phyloP scores from a whole-genome alignment of 106 monocot genomes.

The Dactylorhiza incarnata region DNA sequence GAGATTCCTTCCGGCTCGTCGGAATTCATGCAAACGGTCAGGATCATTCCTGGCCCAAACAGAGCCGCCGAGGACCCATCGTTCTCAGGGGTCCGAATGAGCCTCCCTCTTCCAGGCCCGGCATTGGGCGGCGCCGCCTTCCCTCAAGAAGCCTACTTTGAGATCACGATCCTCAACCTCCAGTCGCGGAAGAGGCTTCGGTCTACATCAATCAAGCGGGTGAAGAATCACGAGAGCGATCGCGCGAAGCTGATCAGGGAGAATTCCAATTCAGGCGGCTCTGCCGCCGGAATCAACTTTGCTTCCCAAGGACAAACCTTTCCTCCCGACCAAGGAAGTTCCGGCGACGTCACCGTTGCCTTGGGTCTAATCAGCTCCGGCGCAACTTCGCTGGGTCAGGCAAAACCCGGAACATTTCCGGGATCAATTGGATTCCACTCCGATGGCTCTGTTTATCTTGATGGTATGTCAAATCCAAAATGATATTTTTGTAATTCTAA shows the following conservation, averaged over 20 bases:
- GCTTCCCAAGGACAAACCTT: neutral
- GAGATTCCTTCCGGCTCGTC: conserved; percentile 32
- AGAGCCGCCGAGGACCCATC: neutral
- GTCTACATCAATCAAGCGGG: neutral
- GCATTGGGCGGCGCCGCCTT: conserved; percentile 30
- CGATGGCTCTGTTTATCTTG: conserved; percentile 57
- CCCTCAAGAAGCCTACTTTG: conserved; percentile 84
- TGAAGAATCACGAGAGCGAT: conserved; percentile 22
- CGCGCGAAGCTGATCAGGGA: conserved; percentile 29
- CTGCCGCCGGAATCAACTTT: neutral
- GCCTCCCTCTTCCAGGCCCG: conserved; percentile 74
- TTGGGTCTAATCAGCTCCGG: conserved; percentile 35
- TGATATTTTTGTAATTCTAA: neutral
- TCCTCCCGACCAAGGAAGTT: neutral
- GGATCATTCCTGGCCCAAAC: conserved; percentile 25
- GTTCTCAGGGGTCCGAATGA: conserved; percentile 24
- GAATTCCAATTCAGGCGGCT: neutral
- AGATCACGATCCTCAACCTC: conserved; percentile 56
- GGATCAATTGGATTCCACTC: conserved; percentile 82
- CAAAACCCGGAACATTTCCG: conserved; percentile 41
- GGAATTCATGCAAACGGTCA: conserved; percentile 65
- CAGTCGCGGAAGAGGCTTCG: conserved; percentile 11
- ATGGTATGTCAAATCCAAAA: conserved; percentile 33
- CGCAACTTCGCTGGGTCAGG: neutral
- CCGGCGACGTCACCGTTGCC: conserved; percentile 15